Evolutionary conservation across 148 eudicot species (phyloP), one percentile per base, ranked within the genome.

Genomic region (Chenopodium quinoa): DNA sequence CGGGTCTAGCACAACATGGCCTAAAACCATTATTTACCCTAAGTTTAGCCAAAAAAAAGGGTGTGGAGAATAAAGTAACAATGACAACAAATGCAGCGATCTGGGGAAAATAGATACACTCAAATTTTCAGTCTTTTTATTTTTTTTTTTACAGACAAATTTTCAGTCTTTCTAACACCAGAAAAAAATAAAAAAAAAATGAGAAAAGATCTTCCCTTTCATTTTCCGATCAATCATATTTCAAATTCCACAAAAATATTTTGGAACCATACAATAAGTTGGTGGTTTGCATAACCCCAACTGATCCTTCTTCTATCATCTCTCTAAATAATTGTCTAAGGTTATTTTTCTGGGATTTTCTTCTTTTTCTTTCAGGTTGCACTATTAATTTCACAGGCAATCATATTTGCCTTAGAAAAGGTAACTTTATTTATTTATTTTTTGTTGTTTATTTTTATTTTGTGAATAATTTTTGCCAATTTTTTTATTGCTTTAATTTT

Each of bases 271-370:
- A 60, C 80, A 74, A 44, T 70, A 48, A 75, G 47, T 75, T 82
- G 62, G 85, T 82, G 87, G 87, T 79, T 79, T 82, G 58, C 20
- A 68, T 79, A n/a, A 52, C 32, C 13, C 87, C 82, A 82, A 1
- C 31, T 47, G 48, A 71, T 82, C 82, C 74, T 48, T 79, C 14
- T 27, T 50, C 68, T 11, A 25, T 16, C 19, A 2, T 56, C 76
- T 66, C 14, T 37, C 22, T 25, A 12, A 23, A 13, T 66, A 20
- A n/a, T 54, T 79, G 22, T 48, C 7, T 6, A 54, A 25, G 32
- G 58, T 83, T 73, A 29, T 54, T 73, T 62, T 82, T 77, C 80
- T 1, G 2, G 60, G 73, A 19, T 69, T 48, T 60, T 47, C 14
- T 71, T 50, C 79, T 34, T 34, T 34, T 75, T 62, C 23, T 48